These are phyloP conservation scores for Ceratocystis huliohia DNA, from an alignment of 2,329 filamentous ascomycete genomes.

Conservation along the genomic window DNA sequence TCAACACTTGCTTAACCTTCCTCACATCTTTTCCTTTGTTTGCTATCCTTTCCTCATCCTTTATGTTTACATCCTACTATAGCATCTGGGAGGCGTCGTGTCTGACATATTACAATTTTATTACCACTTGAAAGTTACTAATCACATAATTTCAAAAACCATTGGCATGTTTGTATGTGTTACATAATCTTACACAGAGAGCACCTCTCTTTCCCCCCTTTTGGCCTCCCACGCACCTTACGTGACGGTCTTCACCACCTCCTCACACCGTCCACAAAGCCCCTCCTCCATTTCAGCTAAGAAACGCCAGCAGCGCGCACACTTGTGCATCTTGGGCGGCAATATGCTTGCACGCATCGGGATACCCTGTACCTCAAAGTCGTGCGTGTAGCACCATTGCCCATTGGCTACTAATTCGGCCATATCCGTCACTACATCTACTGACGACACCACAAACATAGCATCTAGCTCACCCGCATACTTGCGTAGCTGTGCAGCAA, in stretches of 20 bases:
- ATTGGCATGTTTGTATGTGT: background rate
- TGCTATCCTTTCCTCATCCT: background rate
- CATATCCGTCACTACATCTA: slow-evolving; percentile 35
- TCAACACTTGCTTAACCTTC: background rate
- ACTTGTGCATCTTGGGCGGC: slow-evolving; percentile 52
- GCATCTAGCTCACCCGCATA: slow-evolving; percentile 40
- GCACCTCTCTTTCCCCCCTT: background rate
- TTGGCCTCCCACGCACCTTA: background rate
- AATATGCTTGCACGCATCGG: slow-evolving; percentile 34
- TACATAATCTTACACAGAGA: slow-evolving; percentile 14
- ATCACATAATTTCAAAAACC: background rate
- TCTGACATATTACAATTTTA: background rate
- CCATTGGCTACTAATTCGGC: slow-evolving; percentile 23
- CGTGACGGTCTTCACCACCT: slow-evolving; percentile 36
- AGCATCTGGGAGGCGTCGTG: slow-evolving; percentile 6
- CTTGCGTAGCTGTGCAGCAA: slow-evolving; percentile 31
- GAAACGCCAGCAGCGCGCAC: slow-evolving; percentile 80
- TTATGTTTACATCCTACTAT: background rate
- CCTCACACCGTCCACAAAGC: slow-evolving; percentile 62
- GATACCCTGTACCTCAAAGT: slow-evolving; percentile 32
- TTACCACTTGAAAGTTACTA: background rate
- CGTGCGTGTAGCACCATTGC: slow-evolving; percentile 33
- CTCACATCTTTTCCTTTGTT: background rate
- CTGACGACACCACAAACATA: slow-evolving; percentile 58
- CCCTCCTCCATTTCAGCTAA: slow-evolving; percentile 51